A percentile compares a stretch with the other conserved stretches of the same genome.
Evolutionary conservation across 2,329 filamentous ascomycete species (phyloP).

Genomic region (Alternaria metachromatica): DNA sequence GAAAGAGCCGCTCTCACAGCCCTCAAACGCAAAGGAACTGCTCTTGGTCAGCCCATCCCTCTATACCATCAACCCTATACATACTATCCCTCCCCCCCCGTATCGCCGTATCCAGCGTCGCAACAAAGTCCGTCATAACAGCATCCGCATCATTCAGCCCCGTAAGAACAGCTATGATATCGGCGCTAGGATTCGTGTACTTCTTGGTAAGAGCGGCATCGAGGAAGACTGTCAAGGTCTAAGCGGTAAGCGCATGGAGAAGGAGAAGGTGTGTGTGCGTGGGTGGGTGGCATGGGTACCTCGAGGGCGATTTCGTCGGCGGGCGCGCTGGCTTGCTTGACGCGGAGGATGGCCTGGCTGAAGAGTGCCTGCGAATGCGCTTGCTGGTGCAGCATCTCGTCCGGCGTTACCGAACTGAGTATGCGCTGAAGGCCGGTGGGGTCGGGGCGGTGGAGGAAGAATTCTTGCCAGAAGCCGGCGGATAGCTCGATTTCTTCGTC

Average conservation of each 20-base stretch:
- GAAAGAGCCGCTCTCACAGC: constrained; percentile 83
- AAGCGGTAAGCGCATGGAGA: constrained; percentile 52
- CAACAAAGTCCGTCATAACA: constrained; percentile 87
- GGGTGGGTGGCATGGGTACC: constrained; percentile 60
- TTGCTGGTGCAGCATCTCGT: constrained; percentile 78
- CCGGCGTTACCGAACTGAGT: constrained; percentile 72
- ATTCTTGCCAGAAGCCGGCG: constrained; percentile 94
- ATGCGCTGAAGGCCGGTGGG: constrained; percentile 69
- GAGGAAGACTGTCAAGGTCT: constrained; percentile 92
- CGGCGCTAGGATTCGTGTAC: constrained; percentile 93
- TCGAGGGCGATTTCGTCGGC: constrained; percentile 83
- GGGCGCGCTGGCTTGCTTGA: constrained; percentile 67
- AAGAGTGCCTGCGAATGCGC: constrained; percentile 80
- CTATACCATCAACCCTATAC: constrained; percentile 37
- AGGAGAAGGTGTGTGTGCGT: not conserved
- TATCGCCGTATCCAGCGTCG: constrained; percentile 80
- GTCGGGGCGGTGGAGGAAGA: constrained; percentile 90
- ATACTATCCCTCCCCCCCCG: constrained; percentile 74
- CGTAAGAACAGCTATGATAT: constrained; percentile 88
- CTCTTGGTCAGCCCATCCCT: constrained; percentile 19
- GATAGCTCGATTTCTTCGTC: constrained; percentile 72
- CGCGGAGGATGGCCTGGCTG: constrained; percentile 70
- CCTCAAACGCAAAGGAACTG: constrained; percentile 77
- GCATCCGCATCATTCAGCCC: constrained; percentile 88
- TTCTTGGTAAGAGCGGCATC: constrained; percentile 82